Base-by-base conservation (phyloP, 2,329 filamentous ascomycete genomes). In the Lecanicillium sp. region DNA sequence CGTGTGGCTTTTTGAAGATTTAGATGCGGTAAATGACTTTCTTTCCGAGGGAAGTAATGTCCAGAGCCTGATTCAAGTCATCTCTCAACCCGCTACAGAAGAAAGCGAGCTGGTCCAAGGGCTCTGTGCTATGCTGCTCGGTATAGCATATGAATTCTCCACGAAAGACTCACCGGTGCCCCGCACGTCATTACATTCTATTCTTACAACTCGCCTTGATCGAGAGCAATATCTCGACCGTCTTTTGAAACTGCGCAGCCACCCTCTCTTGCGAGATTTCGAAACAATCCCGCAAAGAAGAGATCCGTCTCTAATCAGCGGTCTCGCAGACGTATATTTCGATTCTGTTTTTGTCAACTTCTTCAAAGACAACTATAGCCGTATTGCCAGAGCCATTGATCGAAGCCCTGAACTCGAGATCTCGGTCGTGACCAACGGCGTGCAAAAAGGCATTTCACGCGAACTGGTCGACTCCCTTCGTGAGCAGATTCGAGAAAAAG, bases 91-190 rank as follows among this genome's bases (percentile, higher is more conserved):
- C 51, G 52, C 55, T 19, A 69, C 75, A 55, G 67, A 75, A 23
- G 80, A 80, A 11, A 83, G 82, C 51, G 72, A 79, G 17, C 71
- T 95, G 26, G 75, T 91, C 12, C 86, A 88, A 55, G 93, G 93
- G 2, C 74, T 98, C 11, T 89, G 86, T 62, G 86, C 90, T 14
- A 82, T 90, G 62, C 70, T 98, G 0, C 74, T 97, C 1, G 93
- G 91, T 9, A 84, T 94, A 17, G 77, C 93, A 4, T 98, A 97
- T 62, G 93, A 98, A 60, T 98, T 97, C 60, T 97, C 91, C 9
- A 96, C 91, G 0, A 95, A 95, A 62, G 93, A 98, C 66, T 97
- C 91, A 0, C 89, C 93, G 0, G 84, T 98, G 44, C 80, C 91
- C 5, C 79, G 93, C 52, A 75, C 82, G 20, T 90, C 86, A 9